A percentile compares a stretch with the other conserved stretches of the same genome.
phyloP scores from a whole-genome alignment of 805 yeast genomes.

The Myxozyma neotropica region DNA sequence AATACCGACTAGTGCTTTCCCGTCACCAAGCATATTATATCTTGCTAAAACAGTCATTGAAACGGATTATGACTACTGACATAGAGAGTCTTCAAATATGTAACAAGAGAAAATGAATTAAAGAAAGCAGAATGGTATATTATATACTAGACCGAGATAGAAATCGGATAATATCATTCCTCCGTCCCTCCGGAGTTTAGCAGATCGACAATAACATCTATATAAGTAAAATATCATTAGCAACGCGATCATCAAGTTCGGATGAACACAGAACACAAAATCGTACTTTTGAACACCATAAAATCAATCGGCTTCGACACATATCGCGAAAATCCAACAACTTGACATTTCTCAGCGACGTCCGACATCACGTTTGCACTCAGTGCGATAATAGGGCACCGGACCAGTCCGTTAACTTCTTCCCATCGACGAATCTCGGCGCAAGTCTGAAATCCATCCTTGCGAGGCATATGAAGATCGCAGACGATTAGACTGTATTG shows the following conservation, averaged over 20 bases:
- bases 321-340: conserved; percentile 40
- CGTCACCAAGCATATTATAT: too few species aligned
- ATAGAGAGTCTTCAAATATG: not conserved
- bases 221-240: too few species aligned
- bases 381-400: conserved; percentile 41
- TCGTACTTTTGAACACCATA: conserved; percentile 35
- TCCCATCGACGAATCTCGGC: conserved; percentile 42
- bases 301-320: conserved; percentile 44
- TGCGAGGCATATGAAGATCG: conserved; percentile 45
- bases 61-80: not conserved
- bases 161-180: not conserved
- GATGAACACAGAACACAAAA: not conserved
- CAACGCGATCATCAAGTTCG: not conserved
- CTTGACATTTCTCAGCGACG: conserved; percentile 39
- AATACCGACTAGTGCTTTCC: not conserved
- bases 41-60: too few species aligned
- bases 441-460: conserved; percentile 43
- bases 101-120: not conserved
- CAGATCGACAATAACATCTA: conserved; percentile 21
- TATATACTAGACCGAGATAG: not conserved
- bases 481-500: conserved; percentile 39
- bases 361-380: conserved; percentile 45
- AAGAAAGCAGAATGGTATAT: not conserved
- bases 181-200: not conserved
- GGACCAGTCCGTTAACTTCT: conserved; percentile 16